Conservation (phyloP, 140 eudicot genomes). For the Anethum foeniculum region DNA sequence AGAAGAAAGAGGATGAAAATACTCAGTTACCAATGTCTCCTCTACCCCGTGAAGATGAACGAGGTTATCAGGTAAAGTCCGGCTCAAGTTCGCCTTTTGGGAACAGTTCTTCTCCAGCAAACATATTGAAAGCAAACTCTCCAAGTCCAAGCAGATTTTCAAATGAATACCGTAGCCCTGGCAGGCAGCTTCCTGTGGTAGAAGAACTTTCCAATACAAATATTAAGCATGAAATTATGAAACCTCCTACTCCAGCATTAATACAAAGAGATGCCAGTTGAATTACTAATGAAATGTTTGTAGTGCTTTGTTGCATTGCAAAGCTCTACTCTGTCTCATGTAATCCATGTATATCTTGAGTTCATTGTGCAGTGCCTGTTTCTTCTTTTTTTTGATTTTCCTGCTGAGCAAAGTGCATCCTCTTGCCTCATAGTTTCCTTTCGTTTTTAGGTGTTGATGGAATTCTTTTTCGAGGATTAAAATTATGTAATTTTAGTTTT, state of each 20-base stretch:
- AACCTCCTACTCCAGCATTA: conserved; percentile 47
- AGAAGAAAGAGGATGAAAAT: conserved; percentile 13
- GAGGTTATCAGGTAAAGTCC: conserved; percentile 23
- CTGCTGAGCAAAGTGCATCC: background rate
- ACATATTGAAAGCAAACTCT: conserved; percentile 18
- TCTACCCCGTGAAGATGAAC: conserved; percentile 40
- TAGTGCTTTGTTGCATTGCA: conserved; percentile 9
- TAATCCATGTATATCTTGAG: conserved; percentile 1
- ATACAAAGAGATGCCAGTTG: conserved; percentile 41
- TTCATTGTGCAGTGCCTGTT: background rate
- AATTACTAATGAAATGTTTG: conserved; percentile 3
- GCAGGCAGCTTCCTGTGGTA: conserved; percentile 20
- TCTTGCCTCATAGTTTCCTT: background rate
- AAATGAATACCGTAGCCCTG: conserved; percentile 28
- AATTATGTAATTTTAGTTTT: background rate
- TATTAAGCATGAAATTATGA: conserved; percentile 38
- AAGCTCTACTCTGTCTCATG: background rate
- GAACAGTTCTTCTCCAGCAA: conserved; percentile 26
- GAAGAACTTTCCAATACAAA: conserved; percentile 32
- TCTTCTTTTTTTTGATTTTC: background rate
- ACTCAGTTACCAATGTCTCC: conserved; percentile 21
- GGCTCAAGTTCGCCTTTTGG: conserved; percentile 29
- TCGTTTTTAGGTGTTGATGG: background rate
- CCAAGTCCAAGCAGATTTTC: conserved; percentile 30
- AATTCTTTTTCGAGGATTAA: background rate